These are phyloP conservation scores for Kwoniella heveanensis DNA, from an alignment of 768 basidiomycete species.

Conservation along the genomic window DNA sequence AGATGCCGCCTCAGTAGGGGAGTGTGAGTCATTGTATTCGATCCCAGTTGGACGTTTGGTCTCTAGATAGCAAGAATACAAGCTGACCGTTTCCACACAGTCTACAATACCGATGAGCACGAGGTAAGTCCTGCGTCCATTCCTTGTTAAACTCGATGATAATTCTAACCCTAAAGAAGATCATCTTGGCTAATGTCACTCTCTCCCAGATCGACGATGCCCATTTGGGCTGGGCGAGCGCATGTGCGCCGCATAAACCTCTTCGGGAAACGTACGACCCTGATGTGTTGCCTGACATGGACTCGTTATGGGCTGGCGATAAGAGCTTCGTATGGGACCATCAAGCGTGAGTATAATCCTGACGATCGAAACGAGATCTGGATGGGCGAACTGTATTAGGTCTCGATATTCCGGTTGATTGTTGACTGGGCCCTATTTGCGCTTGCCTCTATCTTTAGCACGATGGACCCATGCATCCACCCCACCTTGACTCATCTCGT, in stretches of 20 bases:
- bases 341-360: constrained; percentile 38
- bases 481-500: constrained; percentile 45
- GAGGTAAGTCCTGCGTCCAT: constrained; percentile 42
- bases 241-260: constrained; percentile 52
- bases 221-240: constrained; percentile 52
- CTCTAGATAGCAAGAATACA: too few relatives aligned
- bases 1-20: constrained; percentile 45
- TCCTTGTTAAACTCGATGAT: too few relatives aligned
- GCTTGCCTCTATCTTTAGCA: constrained; percentile 11
- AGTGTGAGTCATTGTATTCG: constrained; percentile 45
- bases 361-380: too few relatives aligned
- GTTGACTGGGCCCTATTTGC: too few relatives aligned
- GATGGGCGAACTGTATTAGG: too few relatives aligned
- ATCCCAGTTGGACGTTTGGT: too few relatives aligned
- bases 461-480: constrained; percentile 54
- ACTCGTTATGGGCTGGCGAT: constrained; percentile 32
- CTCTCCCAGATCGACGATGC: constrained; percentile 40
- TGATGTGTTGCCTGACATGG: constrained; percentile 32
- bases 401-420: too few relatives aligned
- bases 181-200: background rate
- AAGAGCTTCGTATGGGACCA: constrained; percentile 55
- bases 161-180: too few relatives aligned
- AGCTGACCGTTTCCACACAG: too few relatives aligned
- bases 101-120: constrained; percentile 44
- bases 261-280: constrained; percentile 41